These are phyloP conservation scores for Neurospora sp. DNA, from an alignment of 495 filamentous ascomycete species.

Conservation along the genomic window DNA sequence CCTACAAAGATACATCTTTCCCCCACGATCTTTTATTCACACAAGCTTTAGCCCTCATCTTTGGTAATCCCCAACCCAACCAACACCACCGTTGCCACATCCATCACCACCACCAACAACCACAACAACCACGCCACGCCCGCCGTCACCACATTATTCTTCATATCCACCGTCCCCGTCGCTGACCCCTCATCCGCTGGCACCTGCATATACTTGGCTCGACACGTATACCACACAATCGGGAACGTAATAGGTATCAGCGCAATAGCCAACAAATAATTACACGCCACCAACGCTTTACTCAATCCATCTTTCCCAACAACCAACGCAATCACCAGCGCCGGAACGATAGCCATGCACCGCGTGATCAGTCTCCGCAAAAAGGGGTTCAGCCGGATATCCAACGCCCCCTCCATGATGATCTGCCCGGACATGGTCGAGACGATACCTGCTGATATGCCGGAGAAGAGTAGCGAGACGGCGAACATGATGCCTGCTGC, in stretches of 20 bases:
- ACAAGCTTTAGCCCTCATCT: constrained; percentile 2
- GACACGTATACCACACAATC: constrained; percentile 37
- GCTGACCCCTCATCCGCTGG: not conserved
- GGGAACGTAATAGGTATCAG: constrained; percentile 38
- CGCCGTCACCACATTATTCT: constrained; percentile 2
- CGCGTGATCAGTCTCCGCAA: constrained; percentile 41
- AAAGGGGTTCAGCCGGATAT: constrained; percentile 40
- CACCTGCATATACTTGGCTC: constrained; percentile 36
- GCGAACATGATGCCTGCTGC: constrained; percentile 49
- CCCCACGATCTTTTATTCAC: not conserved
- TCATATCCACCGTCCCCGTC: constrained; percentile 3
- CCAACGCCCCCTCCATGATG: constrained; percentile 47
- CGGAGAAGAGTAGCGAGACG: constrained; percentile 44
- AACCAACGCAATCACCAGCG: constrained; percentile 66
- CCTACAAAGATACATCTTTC: too few relatives aligned
- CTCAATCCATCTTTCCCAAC: constrained; percentile 45
- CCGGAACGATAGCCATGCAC: constrained; percentile 62
- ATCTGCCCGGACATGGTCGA: constrained; percentile 53
- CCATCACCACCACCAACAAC: constrained; percentile 13
- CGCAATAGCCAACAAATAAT: constrained; percentile 35
- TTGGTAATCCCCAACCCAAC: constrained; percentile 8
- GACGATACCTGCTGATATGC: constrained; percentile 44
- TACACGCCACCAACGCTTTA: constrained; percentile 30
- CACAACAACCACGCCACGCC: constrained; percentile 10
- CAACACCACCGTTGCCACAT: constrained; percentile 12